Conservation (phyloP, 2,329 filamentous ascomycete genomes). For the Hymenoscyphus scutula region DNA sequence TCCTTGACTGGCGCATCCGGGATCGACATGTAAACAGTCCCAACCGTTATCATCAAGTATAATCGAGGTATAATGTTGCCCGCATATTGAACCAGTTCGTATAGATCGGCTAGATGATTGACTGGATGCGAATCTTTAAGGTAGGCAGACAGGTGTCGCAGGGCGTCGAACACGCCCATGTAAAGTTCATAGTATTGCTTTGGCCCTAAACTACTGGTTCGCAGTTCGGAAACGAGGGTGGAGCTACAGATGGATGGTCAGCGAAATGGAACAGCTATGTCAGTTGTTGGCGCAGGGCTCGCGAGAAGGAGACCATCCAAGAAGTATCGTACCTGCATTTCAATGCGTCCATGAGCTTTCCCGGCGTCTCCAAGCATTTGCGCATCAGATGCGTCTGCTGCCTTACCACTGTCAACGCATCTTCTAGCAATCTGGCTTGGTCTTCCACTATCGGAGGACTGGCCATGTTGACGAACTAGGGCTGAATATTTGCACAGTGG, state of each 20-base stretch:
- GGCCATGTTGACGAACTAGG: constrained; percentile 41
- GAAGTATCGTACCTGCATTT: constrained; percentile 84
- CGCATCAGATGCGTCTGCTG: constrained; percentile 97
- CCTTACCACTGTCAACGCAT: constrained; percentile 92
- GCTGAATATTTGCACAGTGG: constrained; percentile 26
- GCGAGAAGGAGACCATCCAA: background rate
- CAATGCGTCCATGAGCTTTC: constrained; percentile 98
- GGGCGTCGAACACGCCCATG: constrained; percentile 97
- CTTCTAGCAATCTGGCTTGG: constrained; percentile 90
- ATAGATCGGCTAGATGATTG: constrained; percentile 96
- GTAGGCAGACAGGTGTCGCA: constrained; percentile 94
- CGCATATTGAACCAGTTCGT: constrained; percentile 96
- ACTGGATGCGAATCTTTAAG: constrained; percentile 96
- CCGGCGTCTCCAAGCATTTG: constrained; percentile 93
- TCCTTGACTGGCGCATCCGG: constrained; percentile 98
- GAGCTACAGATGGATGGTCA: constrained; percentile 58
- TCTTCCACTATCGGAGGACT: constrained; percentile 68
- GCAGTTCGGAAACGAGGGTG: constrained; percentile 95
- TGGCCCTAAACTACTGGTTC: constrained; percentile 93
- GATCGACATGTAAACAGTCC: constrained; percentile 98
- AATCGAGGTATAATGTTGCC: constrained; percentile 95
- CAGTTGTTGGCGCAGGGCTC: constrained; percentile 1
- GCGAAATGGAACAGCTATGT: constrained; percentile 13
- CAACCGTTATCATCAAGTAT: constrained; percentile 99
- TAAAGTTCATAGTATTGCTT: constrained; percentile 99